Evolutionary conservation across 139 green algal genomes (phyloP).

Genomic region (Ulvella scutata): DNA sequence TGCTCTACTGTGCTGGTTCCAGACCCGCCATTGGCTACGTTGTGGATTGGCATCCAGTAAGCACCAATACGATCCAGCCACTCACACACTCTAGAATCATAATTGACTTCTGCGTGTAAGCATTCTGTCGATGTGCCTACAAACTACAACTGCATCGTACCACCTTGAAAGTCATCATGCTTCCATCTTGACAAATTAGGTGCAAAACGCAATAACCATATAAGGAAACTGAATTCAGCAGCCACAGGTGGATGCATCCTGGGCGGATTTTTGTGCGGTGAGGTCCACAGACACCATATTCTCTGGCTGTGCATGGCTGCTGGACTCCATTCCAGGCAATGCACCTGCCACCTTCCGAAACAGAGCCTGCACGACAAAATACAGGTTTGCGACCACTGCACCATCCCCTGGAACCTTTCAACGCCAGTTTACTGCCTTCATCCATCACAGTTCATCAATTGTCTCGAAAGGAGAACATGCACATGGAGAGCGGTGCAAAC

Average conservation of each 20-base stretch:
- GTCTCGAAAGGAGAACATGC: not conserved
- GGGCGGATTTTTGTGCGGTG: not conserved
- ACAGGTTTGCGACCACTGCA: not conserved
- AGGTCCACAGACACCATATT: not conserved
- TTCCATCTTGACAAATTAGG: too few relatives aligned
- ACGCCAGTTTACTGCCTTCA: not conserved
- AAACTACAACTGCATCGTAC: too few relatives aligned
- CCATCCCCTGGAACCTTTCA: not conserved
- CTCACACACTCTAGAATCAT: too few relatives aligned
- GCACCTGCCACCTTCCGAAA: constrained; percentile 96
- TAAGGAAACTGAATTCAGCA: not conserved
- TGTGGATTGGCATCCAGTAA: too few relatives aligned
- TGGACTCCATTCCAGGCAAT: constrained; percentile 86
- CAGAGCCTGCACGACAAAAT: constrained; percentile 49
- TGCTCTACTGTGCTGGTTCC: too few relatives aligned
- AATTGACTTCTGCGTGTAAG: too few relatives aligned
- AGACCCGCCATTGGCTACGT: too few relatives aligned
- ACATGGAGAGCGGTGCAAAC: constrained; percentile 5
- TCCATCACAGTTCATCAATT: not conserved
- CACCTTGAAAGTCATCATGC: too few relatives aligned
- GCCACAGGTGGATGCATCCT: not conserved
- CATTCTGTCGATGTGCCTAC: too few relatives aligned
- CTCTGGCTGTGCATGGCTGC: constrained; percentile 13
- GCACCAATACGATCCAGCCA: too few relatives aligned
- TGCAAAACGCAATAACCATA: too few relatives aligned